These are phyloP conservation scores for Irpex rosettiformis DNA, from an alignment of 1,284 basidiomycete species.

Conservation along the genomic window DNA sequence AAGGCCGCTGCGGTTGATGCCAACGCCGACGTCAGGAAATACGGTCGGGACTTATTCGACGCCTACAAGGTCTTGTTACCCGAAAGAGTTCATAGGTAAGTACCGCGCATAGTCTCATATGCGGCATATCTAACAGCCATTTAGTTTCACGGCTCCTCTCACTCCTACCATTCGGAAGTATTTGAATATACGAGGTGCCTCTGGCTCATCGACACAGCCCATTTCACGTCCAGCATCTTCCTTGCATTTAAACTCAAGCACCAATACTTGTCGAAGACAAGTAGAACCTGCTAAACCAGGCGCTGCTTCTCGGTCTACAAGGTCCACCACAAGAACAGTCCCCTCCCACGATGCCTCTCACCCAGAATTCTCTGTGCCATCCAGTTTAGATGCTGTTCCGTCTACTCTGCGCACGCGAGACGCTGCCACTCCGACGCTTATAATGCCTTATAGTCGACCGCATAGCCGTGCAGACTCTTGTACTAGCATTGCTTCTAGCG, in stretches of 20 bases:
- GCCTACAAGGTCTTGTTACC: constrained; percentile 73
- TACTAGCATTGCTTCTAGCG: no score
- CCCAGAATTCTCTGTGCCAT: no score
- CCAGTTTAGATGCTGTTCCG: no score
- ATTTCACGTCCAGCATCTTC: constrained; percentile 30
- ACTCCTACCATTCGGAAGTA: constrained; percentile 78
- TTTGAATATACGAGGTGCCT: constrained; percentile 51
- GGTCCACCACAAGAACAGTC: neutral
- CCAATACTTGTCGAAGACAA: neutral
- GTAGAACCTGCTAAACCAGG: neutral
- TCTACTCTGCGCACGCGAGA: no score
- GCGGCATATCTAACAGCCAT: constrained; percentile 7
- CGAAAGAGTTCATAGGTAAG: constrained; percentile 61
- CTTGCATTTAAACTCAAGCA: constrained; percentile 18
- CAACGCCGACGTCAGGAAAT: constrained; percentile 72
- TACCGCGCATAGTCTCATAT: constrained; percentile 6
- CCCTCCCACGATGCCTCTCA: no score
- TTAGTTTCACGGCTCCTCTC: constrained; percentile 70
- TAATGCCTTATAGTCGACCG: no score
- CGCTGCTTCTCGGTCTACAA: neutral
- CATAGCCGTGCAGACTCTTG: no score
- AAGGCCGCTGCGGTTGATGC: constrained; percentile 66
- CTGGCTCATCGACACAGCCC: constrained; percentile 16
- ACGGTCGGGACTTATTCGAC: constrained; percentile 68
- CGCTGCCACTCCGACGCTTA: no score